Evolutionary conservation across 257 asterid species (phyloP).

Genomic region (Nicotiana paniculata): DNA sequence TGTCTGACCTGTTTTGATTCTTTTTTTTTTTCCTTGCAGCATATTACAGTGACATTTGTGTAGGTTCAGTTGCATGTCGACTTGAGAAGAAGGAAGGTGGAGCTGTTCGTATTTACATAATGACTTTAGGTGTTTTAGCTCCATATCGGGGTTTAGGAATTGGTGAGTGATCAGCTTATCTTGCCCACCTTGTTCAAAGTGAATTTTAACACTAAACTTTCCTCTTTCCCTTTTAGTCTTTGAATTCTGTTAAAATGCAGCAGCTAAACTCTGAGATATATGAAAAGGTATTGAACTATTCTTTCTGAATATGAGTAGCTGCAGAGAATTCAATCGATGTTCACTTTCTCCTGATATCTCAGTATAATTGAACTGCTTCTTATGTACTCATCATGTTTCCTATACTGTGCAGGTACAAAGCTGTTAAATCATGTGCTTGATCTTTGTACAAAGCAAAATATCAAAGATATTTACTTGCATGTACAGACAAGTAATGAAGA

Average conservation of each 20-base stretch:
- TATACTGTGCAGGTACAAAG: slow-evolving; percentile 49
- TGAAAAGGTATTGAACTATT: neutral
- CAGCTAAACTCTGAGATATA: neutral
- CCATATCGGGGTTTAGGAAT: slow-evolving; percentile 48
- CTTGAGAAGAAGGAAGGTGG: slow-evolving; percentile 92
- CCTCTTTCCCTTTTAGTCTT: neutral
- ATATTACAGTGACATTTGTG: slow-evolving; percentile 87
- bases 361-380: neutral
- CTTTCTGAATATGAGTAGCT: neutral
- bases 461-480: slow-evolving; percentile 81
- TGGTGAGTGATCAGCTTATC: slow-evolving; percentile 25
- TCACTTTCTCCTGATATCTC: neutral
- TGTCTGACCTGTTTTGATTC: neutral
- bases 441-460: slow-evolving; percentile 68
- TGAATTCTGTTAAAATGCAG: neutral
- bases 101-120: slow-evolving; percentile 68
- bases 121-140: slow-evolving; percentile 66
- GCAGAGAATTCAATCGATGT: neutral
- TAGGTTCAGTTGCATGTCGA: slow-evolving; percentile 92
- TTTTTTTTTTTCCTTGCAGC: slow-evolving; percentile 39
- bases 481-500: slow-evolving; percentile 94
- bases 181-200: neutral
- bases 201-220: neutral
- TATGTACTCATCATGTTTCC: neutral
- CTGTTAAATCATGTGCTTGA: slow-evolving; percentile 80